Evolutionary conservation across 768 basidiomycete species (phyloP), one percentile per base, ranked within the genome.

Genomic region (Infundibulicybe gibba): DNA sequence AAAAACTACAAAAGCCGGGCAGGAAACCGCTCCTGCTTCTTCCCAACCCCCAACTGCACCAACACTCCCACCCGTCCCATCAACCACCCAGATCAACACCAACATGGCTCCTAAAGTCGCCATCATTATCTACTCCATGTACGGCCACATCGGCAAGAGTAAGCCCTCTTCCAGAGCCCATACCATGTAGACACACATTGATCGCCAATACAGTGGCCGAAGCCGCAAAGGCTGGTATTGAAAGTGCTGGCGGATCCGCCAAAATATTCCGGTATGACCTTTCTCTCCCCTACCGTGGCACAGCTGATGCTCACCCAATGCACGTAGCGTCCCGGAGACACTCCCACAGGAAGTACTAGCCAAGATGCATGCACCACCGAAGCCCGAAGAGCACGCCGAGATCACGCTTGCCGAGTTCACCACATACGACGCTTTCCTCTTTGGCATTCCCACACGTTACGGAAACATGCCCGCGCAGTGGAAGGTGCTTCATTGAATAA

Each of bases 391-490:
- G 25, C 90, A 90, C 63, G 89, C 90, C 3, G 57, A 88, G 54
- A 70, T 90, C 56, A 69, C 65, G 2, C 74, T 83, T 19, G 63
- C 69, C 1, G 68, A 62, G 12, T 72, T 95, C 43, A 53, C 66
- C 15, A 48, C 72, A 5, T 87, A 75, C 57, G 88, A 94, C 55
- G 90, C 79, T 5, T 83, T 79, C 75, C 53, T 94, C 52, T 72
- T 90, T 43, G 91, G 89, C 49, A 71, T 90, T 48, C 85, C 85
- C 44, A 87, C 87, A 20, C 85, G 91, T 56, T 94, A 79, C 66
- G 91, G 91, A 35, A 82, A 77, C 57, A 83, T 89, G 64, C 80
- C 90, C 19, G 86, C 72, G 2, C 91, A 94, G 55, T 86, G 81
- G 81, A 87, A 86, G 78, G 84, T 80, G 44, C 25, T 25, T 25